Evolutionary conservation across 129 eudicot genomes (phyloP).

Genomic region (Heracleum sosnowskyi): DNA sequence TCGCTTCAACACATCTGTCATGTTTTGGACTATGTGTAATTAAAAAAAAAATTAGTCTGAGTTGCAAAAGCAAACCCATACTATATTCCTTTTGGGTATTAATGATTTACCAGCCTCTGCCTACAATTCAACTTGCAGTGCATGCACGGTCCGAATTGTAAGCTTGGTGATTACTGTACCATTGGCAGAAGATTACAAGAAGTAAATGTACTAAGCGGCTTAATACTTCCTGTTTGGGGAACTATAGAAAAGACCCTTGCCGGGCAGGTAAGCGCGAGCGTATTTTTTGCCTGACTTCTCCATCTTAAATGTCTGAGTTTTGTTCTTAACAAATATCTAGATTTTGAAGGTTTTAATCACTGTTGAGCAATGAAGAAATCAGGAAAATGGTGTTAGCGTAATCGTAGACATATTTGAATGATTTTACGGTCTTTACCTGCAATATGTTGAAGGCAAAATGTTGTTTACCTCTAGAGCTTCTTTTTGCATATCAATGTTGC

Average conservation of each 20-base stretch:
- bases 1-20: too few species aligned
- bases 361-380: background rate
- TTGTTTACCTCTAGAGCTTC: too few species aligned
- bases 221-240: too few species aligned
- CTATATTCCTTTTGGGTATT: background rate
- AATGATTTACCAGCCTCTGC: slow-evolving; percentile 2
- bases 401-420: background rate
- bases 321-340: background rate
- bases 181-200: slow-evolving; percentile 87
- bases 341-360: background rate
- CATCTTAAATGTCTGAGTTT: background rate
- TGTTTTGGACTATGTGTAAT: too few species aligned
- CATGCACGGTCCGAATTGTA: slow-evolving; percentile 96
- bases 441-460: background rate
- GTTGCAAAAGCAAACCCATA: background rate
- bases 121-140: slow-evolving; percentile 41
- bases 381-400: background rate
- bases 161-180: slow-evolving; percentile 80
- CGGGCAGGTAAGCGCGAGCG: slow-evolving; percentile 54
- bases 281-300: slow-evolving; percentile 2
- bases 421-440: background rate
- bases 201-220: too few species aligned
- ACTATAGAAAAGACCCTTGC: slow-evolving; percentile 82
- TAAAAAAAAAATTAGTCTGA: too few species aligned
- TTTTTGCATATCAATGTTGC: too few species aligned